phyloP scores from a whole-genome alignment of 352 stramenopile genomes.

The Globisporangium perplexum region DNA sequence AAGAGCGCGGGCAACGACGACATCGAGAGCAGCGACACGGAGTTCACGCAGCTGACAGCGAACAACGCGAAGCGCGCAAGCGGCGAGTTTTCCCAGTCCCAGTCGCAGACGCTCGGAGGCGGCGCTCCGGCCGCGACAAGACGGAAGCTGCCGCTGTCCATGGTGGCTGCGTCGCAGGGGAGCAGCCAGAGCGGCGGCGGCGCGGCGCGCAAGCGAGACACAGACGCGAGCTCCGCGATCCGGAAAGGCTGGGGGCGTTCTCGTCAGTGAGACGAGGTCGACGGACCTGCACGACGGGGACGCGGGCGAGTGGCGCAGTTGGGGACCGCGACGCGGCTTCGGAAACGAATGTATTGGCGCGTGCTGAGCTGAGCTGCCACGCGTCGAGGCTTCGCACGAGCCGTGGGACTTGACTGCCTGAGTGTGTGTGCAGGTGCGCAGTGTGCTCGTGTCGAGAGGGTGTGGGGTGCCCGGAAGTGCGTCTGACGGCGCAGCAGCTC shows the following conservation, averaged over 20 bases:
- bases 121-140: conserved; percentile 17
- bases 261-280: conserved; percentile 24
- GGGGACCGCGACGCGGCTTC: too few relatives aligned
- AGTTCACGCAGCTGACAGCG: conserved; percentile 51
- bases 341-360: neutral
- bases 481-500: too few relatives aligned
- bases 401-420: too few relatives aligned
- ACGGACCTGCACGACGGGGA: too few relatives aligned
- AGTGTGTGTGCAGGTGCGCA: too few relatives aligned
- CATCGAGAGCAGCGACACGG: conserved; percentile 63
- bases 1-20: conserved; percentile 28
- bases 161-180: conserved; percentile 51
- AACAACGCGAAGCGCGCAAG: conserved; percentile 19
- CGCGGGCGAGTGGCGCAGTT: too few relatives aligned
- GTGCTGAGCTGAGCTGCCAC: neutral
- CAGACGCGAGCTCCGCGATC: conserved; percentile 20
- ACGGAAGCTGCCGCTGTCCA: conserved; percentile 68
- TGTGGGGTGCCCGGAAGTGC: too few relatives aligned
- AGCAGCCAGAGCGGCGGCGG: conserved; percentile 10
- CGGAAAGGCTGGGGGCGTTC: conserved; percentile 68
- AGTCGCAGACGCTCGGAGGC: conserved; percentile 16
- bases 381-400: neutral
- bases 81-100: conserved; percentile 30
- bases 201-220: conserved; percentile 1
- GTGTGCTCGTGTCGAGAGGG: neutral